Conservation (phyloP, 2,329 filamentous ascomycete genomes). For the Microcera coccophila region DNA sequence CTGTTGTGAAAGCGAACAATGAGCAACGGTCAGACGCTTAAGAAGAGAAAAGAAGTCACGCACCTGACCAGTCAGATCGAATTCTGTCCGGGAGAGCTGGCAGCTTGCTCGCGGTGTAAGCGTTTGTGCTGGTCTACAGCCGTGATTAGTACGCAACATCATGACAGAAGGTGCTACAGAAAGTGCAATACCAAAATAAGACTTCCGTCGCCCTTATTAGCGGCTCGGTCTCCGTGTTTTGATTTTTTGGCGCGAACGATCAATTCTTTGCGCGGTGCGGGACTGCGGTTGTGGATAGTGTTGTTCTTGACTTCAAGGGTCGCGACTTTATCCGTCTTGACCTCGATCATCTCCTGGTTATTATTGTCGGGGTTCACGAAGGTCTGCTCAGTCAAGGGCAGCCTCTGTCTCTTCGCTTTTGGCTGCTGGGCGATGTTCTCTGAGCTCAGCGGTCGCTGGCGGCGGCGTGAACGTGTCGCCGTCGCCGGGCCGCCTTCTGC, state of each 20-base stretch:
- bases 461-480: constrained; percentile 57
- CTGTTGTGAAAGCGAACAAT: constrained; percentile 36
- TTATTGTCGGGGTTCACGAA: constrained; percentile 48
- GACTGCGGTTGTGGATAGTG: constrained; percentile 41
- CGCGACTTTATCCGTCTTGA: constrained; percentile 51
- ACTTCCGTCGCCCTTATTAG: constrained; percentile 63
- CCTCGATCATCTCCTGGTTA: constrained; percentile 52
- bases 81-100: constrained; percentile 77
- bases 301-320: constrained; percentile 44
- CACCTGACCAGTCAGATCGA: constrained; percentile 62
- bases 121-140: constrained; percentile 71
- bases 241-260: constrained; percentile 60
- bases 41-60: constrained; percentile 28
- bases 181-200: constrained; percentile 56
- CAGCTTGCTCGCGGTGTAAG: constrained; percentile 81
- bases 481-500: constrained; percentile 51
- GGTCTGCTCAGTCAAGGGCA: constrained; percentile 55
- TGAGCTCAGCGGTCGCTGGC: constrained; percentile 55
- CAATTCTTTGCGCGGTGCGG: constrained; percentile 48
- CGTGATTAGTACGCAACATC: constrained; percentile 9
- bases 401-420: constrained; percentile 60
- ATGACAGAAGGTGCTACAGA: background rate
- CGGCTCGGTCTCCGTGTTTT: constrained; percentile 57
- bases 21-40: constrained; percentile 13
- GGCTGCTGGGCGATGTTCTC: constrained; percentile 55